phyloP scores from a whole-genome alignment of 2,329 filamentous ascomycete genomes.

The Clarireedia homoeocarpa region DNA sequence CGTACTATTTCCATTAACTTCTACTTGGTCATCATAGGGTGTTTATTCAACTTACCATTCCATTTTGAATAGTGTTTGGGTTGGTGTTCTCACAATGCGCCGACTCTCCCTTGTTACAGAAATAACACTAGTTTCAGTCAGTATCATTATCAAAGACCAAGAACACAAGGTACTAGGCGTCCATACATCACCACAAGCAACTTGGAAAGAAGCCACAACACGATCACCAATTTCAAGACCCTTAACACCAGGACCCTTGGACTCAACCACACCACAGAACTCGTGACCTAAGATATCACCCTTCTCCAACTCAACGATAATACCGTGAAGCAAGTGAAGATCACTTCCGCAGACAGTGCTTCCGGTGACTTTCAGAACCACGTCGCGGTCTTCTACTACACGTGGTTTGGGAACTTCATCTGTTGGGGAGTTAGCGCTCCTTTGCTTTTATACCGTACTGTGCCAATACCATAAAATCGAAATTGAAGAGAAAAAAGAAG shows the following conservation, averaged over 20 bases:
- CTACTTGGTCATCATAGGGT: neutral
- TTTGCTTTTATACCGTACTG: neutral
- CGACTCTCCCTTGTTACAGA: constrained; percentile 69
- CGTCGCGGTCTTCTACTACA: constrained; percentile 65
- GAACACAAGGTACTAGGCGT: constrained; percentile 9
- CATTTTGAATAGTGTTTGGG: constrained; percentile 59
- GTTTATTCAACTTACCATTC: constrained; percentile 39
- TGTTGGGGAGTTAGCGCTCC: constrained; percentile 18
- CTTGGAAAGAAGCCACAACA: constrained; percentile 82
- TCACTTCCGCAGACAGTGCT: constrained; percentile 32
- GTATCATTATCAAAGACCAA: too few relatives aligned
- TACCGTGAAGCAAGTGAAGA: constrained; percentile 31
- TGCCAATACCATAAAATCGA: neutral
- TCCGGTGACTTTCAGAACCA: constrained; percentile 68
- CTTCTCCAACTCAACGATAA: constrained; percentile 39
- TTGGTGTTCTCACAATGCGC: constrained; percentile 78
- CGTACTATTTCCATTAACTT: constrained; percentile 42
- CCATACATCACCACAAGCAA: constrained; percentile 52
- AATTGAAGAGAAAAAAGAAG: neutral
- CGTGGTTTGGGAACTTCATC: constrained; percentile 62
- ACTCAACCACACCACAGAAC: constrained; percentile 43
- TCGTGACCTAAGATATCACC: constrained; percentile 48
- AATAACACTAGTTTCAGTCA: constrained; percentile 49
- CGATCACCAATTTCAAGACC: constrained; percentile 53
- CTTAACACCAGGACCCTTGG: constrained; percentile 42